Percentiles rank a stretch among this genome's conserved stretches.
These are phyloP conservation scores for Penicillium sp. DNA, from an alignment of 2,329 filamentous ascomycete species.

Conservation along the genomic window DNA sequence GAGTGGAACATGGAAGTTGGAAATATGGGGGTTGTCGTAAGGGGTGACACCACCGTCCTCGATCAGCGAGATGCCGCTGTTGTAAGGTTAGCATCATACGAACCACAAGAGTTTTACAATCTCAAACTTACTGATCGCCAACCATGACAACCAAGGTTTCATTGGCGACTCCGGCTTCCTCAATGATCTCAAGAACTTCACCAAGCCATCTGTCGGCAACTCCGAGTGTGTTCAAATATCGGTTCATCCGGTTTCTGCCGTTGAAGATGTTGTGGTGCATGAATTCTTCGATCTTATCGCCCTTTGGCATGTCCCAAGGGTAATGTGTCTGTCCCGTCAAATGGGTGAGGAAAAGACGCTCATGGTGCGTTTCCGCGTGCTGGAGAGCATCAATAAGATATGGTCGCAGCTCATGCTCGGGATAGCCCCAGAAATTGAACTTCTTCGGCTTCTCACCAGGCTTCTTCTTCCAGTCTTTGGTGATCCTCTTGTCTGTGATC, in stretches of 20 bases:
- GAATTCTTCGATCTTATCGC: slow-evolving; percentile 26
- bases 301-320: slow-evolving; percentile 30
- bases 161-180: slow-evolving; percentile 26
- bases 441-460: slow-evolving; percentile 12
- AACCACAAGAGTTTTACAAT: background rate
- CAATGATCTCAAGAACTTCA: slow-evolving; percentile 24
- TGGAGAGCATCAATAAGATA: slow-evolving; percentile 30
- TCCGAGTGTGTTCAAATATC: slow-evolving; percentile 28
- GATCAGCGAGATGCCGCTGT: slow-evolving; percentile 23
- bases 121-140: slow-evolving; percentile 26
- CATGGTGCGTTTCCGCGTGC: slow-evolving; percentile 28
- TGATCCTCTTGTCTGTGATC: slow-evolving; percentile 24
- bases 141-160: slow-evolving; percentile 30
- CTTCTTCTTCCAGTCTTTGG: slow-evolving; percentile 18
- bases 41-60: slow-evolving; percentile 28
- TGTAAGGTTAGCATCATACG: background rate
- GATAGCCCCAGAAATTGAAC: slow-evolving; percentile 31
- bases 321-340: slow-evolving; percentile 34
- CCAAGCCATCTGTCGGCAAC: slow-evolving; percentile 31
- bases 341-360: slow-evolving; percentile 33
- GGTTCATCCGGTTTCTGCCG: slow-evolving; percentile 21
- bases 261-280: slow-evolving; percentile 22
- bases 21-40: slow-evolving; percentile 29
- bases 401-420: slow-evolving; percentile 27
- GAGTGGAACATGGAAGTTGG: slow-evolving; percentile 28